Conservation (phyloP, 768 basidiomycete species). For the Hygrophorus pudorinus region DNA sequence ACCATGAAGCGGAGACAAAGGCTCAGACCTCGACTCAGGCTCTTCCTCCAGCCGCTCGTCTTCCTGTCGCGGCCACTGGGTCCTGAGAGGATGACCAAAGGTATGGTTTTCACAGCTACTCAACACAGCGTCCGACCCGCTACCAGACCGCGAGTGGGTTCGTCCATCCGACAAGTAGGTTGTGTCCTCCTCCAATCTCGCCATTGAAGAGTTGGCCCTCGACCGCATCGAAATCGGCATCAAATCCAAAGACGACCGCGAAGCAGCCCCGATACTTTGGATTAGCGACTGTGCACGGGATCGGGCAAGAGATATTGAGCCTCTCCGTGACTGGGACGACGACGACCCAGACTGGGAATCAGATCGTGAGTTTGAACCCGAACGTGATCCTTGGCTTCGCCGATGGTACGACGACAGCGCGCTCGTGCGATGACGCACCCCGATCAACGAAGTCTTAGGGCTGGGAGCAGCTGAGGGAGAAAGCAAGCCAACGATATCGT, state of each 20-base stretch:
- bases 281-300: constrained; percentile 59
- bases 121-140: constrained; percentile 12
- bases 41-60: neutral
- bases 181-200: constrained; percentile 50
- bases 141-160: constrained; percentile 17
- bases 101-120: constrained; percentile 48
- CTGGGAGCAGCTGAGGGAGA: constrained; percentile 30
- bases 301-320: constrained; percentile 43
- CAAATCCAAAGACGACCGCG: constrained; percentile 49
- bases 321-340: constrained; percentile 28
- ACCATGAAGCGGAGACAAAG: constrained; percentile 4
- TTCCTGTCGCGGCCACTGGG: neutral
- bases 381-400: constrained; percentile 24
- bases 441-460: constrained; percentile 37
- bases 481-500: constrained; percentile 52
- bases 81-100: constrained; percentile 44
- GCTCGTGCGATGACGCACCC: constrained; percentile 30
- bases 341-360: constrained; percentile 25
- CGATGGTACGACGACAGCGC: constrained; percentile 20
- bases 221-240: constrained; percentile 37
- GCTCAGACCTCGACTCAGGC: neutral
- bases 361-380: constrained; percentile 21
- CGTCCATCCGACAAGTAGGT: constrained; percentile 22
- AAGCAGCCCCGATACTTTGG: constrained; percentile 52
- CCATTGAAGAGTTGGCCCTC: constrained; percentile 61